Percentiles rank a stretch among this genome's conserved stretches.
Evolutionary conservation across 495 filamentous ascomycete species (phyloP).

Genomic region (Trichocladium antarcticum): DNA sequence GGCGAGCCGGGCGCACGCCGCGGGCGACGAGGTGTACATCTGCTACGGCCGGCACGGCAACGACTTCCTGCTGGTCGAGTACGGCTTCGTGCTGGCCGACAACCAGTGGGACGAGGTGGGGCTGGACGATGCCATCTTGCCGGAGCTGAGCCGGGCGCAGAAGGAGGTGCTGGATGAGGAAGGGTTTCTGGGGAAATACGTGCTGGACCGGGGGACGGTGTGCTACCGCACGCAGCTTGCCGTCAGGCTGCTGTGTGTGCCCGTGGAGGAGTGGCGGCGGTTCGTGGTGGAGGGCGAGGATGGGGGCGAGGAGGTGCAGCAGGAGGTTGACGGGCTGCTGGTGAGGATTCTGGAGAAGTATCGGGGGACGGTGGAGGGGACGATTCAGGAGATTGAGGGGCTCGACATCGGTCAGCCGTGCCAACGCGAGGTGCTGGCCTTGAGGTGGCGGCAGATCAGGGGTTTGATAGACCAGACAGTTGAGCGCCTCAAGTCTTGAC

Average conservation of each 20-base stretch:
- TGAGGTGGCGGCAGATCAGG: constrained; percentile 24
- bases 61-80: constrained; percentile 74
- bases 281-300: constrained; percentile 31
- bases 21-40: constrained; percentile 66
- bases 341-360: constrained; percentile 16
- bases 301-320: constrained; percentile 27
- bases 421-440: constrained; percentile 16
- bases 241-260: constrained; percentile 38
- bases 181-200: constrained; percentile 60
- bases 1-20: constrained; percentile 42
- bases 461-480: constrained; percentile 17
- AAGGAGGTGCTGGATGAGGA: constrained; percentile 42
- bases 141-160: constrained; percentile 35
- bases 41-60: constrained; percentile 72
- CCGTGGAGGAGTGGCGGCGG: constrained; percentile 26
- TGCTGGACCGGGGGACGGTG: constrained; percentile 46
- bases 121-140: constrained; percentile 59
- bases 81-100: constrained; percentile 62
- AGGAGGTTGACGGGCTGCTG: constrained; percentile 23
- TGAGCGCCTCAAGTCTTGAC: constrained; percentile 9
- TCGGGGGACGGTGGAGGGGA: constrained; percentile 5
- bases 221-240: constrained; percentile 67
- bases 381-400: constrained; percentile 7
- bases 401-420: constrained; percentile 8
- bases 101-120: constrained; percentile 56